Evolutionary conservation across 768 basidiomycete species (phyloP), one percentile per base, ranked within the genome.

Genomic region (Asterophora parasitica): DNA sequence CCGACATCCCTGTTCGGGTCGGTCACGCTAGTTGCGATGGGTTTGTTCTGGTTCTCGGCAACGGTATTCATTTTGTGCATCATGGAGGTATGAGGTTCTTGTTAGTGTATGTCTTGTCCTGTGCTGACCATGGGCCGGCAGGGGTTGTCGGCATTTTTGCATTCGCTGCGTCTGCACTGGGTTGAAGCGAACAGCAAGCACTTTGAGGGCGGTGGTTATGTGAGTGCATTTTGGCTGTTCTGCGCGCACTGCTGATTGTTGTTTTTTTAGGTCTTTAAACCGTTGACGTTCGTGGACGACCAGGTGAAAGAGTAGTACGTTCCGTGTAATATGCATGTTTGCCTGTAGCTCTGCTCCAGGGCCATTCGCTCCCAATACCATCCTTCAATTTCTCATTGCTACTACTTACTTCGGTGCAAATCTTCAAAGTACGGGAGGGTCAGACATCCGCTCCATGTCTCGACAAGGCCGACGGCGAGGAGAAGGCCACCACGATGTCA

Each of bases 101-200:
- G 48, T 48, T 39, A 20, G 44, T 39, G 57, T 51, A 48, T 55
- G 32, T 54, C 51, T 41, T 49, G 52, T 46, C 53, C 47, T 49
- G 54, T 52, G 46, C 34, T 53, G 48, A 48, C 44, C 31, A 12
- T 52, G 23, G 32, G 12, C 52, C 50, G 51, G 41, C 58, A 93
- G 89, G 93, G 95, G 56, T 75, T 97, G 28, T 92, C 88, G 59
- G 95, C 95, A 31, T 97, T 98, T 74, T 68, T 97, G 65, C 95
- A 98, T 66, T 95, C 95, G 6, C 78, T 98, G 53, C 84, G 95
- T 61, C 76, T 97, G 57, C 95, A 97, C 68, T 98, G 95, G 92
- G 95, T 97, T 50, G 94, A 98, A 68, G 91, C 86, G 44, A 96
- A 95, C 73, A 93, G 92, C 71, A 95, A 96, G 75, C 92, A 93